Base-by-base conservation (phyloP, 2,329 filamentous ascomycete genomes). In the Phialocephala sp. region DNA sequence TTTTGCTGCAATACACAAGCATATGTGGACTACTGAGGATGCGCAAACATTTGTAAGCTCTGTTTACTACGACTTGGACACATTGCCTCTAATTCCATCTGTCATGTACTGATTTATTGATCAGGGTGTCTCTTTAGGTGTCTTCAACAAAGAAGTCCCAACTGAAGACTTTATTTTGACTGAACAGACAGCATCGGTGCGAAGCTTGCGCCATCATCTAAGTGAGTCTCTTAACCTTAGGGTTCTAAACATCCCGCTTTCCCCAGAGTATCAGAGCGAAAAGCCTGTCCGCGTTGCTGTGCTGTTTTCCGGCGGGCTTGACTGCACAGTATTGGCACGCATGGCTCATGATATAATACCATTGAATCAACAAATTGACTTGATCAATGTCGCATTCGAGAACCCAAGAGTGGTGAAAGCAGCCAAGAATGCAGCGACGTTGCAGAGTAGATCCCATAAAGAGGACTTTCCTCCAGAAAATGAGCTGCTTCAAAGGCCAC, bases 321-420 rank as follows among this genome's bases (percentile, higher is more conserved):
- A 99, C 77, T 98, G 95, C 76, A 94, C 94, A 0, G 83, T 97
- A 0, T 82, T 99, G 58, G 94, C 94, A 24, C 87, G 93, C 52
- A 79, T 98, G 27, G 83, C 86, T 12, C 91, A 97, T 75, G 90
- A 97, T 14, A 78, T 96, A 2, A 76, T 98, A 1, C 91, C 91
- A 0, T 15, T 75, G 0, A 78, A 83, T 4, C 89, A 96, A 73
- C 81, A 85, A 1, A 89, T 99, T 67, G 95, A 98, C 75, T 83
- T 99, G 9, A 84, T 99, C 69, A 99, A 99, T 71, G 94, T 99
- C 55, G 95, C 94, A 0, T 99, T 99, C 74, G 92, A 99, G 77
- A 99, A 99, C 70, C 94, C 94, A 0, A 86, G 92, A 37, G 87
- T 89, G 69, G 88, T 84, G 66, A 88, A 83, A 2, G 83, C 86